Evolutionary conservation across 768 basidiomycete genomes (phyloP), one percentile per base, ranked within the genome.

Genomic region (Mrakia hoshinonis): DNA sequence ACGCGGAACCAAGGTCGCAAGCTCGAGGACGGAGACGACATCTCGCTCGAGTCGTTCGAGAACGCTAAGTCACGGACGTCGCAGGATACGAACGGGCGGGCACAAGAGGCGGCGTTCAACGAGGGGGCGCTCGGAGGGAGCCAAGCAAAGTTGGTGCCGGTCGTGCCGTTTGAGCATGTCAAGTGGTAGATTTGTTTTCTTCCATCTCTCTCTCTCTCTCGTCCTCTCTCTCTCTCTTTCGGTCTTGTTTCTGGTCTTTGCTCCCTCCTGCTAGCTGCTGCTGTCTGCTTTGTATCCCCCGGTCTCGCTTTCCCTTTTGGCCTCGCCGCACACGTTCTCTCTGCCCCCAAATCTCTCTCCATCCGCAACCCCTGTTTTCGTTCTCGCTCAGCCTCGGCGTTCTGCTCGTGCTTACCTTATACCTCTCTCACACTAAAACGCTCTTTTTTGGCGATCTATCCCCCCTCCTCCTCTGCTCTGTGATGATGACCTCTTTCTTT

Each of bases 11-110:
- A 39, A 13, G 34, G 31, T 22, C 58, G 58, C 22, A 34, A 22
- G 34, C 31, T 61, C 34, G 58, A 61, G 58, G 58, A 61, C 58
- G 58, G 58, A 12, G 58, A 61, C 58, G 58, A 61, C 15, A 61
- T 61, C 6, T 36, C 34, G 15, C 58, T 61, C 36, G 58, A 61
- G 36, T 61, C 58, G 15, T 61, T 61, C 34, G 58, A 61, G 20
- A 38, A 38, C 58, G 34, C 20, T 22, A 38, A 61, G 58, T 61
- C 58, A 20, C 58, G 58, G 34, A 22, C 18, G 12, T 20, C 58
- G 58, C 5, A 20, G 34, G 34, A 29, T 18, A 12, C 5, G 29
- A 18, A 29, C 13, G 26, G 18, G 34, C 31, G 55, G 4, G 18
- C 29, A 60, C 24, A 55, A 24, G 24, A 24, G n/a, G 10, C n/a